Base-by-base conservation (phyloP, 2,329 filamentous ascomycete species). In the Penicillium capsulatum region DNA sequence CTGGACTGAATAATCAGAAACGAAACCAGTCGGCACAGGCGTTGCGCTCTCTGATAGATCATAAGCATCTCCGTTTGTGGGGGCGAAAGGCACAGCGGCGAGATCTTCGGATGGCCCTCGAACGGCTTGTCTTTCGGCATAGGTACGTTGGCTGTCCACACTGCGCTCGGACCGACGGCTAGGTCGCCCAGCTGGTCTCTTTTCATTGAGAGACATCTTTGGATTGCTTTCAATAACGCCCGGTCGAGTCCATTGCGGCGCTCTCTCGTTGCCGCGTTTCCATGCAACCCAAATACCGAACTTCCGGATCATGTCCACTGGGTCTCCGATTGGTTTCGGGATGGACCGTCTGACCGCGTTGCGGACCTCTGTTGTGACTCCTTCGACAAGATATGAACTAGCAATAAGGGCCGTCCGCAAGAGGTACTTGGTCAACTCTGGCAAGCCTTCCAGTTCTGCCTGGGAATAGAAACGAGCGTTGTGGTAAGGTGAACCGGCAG, bases 211-310 rank as follows among this genome's bases (percentile, higher is more conserved):
- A 34, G 70, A 72, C 38, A 73, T 65, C 42, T 69, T 69, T 27
- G 61, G 55, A 51, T 69, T 74, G 31, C 72, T 71, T 31, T 78
- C 67, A 11, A 73, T 67, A 31, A 71, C 71, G 48, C 80, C 76
- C 2, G 75, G 75, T 39, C 76, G 70, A 28, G 79, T 79, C 80
- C 80, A 84, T 31, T 73, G 67, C 19, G 79, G 77, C 33, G 80
- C 75, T 40, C 66, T 66, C 47, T 81, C 78, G 53, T 82, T 81
- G 8, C 80, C 80, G 38, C 76, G 74, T 58, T 84, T 83, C 80
- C 80, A 83, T 3, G 80, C 77, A 41, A 77, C 73, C 80, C 80
- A 84, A 40, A 81, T 68, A 4, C 78, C 80, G 48, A 84, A 83
- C 11, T 64, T 73, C 50, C 74, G 73, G 40, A 79, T 74, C 22